Base-by-base conservation (phyloP, 2,329 filamentous ascomycete species). In the Trichoderma atrobrunneum region DNA sequence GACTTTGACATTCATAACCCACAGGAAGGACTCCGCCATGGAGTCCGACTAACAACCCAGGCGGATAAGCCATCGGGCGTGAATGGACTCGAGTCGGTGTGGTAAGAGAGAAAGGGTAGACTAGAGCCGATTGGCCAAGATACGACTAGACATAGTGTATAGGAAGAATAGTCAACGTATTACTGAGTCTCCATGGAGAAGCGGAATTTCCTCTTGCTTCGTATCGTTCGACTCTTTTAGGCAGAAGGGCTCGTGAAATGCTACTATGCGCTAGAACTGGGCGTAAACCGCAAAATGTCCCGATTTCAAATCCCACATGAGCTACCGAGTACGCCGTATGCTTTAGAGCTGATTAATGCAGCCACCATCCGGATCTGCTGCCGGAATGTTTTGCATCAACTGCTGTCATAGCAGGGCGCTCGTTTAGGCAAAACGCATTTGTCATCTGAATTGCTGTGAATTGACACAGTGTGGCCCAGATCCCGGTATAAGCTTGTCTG, bases 11-110 rank as follows among this genome's bases (percentile, higher is more conserved):
- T 54, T 18, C 68, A 63, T 18, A 70, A 70, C 18, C 68, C 68
- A 16, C 68, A 70, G 32, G 68, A 70, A 12, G 68, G 68, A 1
- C 68, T 70, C 34, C 68, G 68, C 28, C 68, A 70, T 30, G 68
- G 68, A 18, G 39, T 70, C 21, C 57, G 68, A 56, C 59, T 70
- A n/a, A 70, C 68, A 36, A 70, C 39, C 16, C 68, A 70, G 32
- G 68, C 68, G 32, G 68, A 70, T 32, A 70, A 70, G 48, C 68
- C 68, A 28, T 26, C 59, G 18, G 68, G 68, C 11, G 59, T 70
- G 7, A 56, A 54, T 57, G 59, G 68, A 16, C 68, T 70, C 16
- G 59, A 70, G 32, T 70, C 68, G 21, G 60, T 63, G 21, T 70
- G 59, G 68, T 70, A 21, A 36, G 36, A 18, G 16, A 10, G 12